Evolutionary conservation across 805 yeast species (phyloP).

Genomic region (Suhomyces kilbournensis): DNA sequence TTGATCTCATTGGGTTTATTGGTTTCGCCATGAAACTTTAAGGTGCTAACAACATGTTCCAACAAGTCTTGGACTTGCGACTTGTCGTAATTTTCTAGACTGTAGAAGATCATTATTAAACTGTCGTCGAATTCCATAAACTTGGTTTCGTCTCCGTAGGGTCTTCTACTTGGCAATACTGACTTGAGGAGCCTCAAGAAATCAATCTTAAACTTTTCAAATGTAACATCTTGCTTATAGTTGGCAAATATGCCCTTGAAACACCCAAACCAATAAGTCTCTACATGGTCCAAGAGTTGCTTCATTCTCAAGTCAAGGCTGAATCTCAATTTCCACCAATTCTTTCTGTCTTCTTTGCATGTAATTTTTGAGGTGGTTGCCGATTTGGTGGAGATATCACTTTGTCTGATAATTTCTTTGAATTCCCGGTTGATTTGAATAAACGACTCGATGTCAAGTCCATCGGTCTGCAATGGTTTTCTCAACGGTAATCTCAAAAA

Average conservation of each 20-base stretch:
- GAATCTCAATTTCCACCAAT: constrained; percentile 79
- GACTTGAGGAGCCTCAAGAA: constrained; percentile 14
- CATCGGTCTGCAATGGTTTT: constrained; percentile 42
- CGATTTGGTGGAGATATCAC: constrained; percentile 57
- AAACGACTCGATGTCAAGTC: constrained; percentile 36
- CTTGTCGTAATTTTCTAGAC: constrained; percentile 7
- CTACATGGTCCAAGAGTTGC: constrained; percentile 54
- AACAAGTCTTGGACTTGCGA: constrained; percentile 60
- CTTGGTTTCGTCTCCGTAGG: neutral
- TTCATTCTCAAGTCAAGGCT: constrained; percentile 56
- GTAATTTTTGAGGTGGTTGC: constrained; percentile 51
- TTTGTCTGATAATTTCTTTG: constrained; percentile 51
- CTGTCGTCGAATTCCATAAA: constrained; percentile 17
- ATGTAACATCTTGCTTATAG: constrained; percentile 15
- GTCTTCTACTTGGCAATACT: constrained; percentile 12
- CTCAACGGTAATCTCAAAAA: constrained; percentile 56
- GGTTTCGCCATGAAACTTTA: constrained; percentile 60
- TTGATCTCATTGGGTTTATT: constrained; percentile 67
- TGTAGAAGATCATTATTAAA: constrained; percentile 19
- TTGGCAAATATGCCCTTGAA: constrained; percentile 60
- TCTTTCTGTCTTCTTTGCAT: constrained; percentile 56
- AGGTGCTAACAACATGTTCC: constrained; percentile 56
- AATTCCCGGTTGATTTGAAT: constrained; percentile 34
- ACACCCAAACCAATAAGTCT: constrained; percentile 74
- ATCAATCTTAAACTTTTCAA: constrained; percentile 17